Evolutionary conservation across 2,329 filamentous ascomycete species (phyloP).

Genomic region (Phaeoacremonium minimum): DNA sequence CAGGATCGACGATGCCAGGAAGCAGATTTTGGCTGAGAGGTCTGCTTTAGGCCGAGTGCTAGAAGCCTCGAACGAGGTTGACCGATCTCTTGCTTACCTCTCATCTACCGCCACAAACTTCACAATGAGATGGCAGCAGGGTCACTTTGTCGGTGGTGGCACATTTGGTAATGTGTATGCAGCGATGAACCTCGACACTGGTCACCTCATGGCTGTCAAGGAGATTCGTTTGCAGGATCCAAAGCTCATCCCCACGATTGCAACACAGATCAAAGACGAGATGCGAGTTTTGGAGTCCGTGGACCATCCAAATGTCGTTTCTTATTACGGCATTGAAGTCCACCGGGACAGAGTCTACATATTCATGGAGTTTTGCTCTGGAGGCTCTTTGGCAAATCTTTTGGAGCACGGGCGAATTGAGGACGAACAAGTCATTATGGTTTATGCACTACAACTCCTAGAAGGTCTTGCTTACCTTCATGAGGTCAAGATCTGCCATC

Average conservation of each 20-base stretch:
- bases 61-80: slow-evolving; percentile 92
- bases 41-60: slow-evolving; percentile 86
- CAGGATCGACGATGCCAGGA: slow-evolving; percentile 73
- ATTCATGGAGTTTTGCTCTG: slow-evolving; percentile 99
- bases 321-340: slow-evolving; percentile 96
- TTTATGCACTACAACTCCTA: slow-evolving; percentile 89
- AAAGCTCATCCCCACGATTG: slow-evolving; percentile 90
- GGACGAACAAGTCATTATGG: slow-evolving; percentile 96
- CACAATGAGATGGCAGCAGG: slow-evolving; percentile 95
- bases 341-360: slow-evolving; percentile 99
- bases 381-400: slow-evolving; percentile 83
- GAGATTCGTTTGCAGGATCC: slow-evolving; percentile 97
- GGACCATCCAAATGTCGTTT: slow-evolving; percentile 96
- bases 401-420: slow-evolving; percentile 96
- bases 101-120: slow-evolving; percentile 94
- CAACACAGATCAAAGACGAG: slow-evolving; percentile 90
- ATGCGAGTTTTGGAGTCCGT: slow-evolving; percentile 95
- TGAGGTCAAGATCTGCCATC: slow-evolving; percentile 85
- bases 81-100: slow-evolving; percentile 88
- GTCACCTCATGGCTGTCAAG: slow-evolving; percentile 96
- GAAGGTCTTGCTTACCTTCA: slow-evolving; percentile 94
- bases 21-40: slow-evolving; percentile 76
- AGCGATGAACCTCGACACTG: slow-evolving; percentile 93
- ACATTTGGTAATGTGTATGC: slow-evolving; percentile 98
- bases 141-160: slow-evolving; percentile 94